Base-by-base conservation (phyloP, 1,284 basidiomycete species). In the Ganoderma lucidum region DNA sequence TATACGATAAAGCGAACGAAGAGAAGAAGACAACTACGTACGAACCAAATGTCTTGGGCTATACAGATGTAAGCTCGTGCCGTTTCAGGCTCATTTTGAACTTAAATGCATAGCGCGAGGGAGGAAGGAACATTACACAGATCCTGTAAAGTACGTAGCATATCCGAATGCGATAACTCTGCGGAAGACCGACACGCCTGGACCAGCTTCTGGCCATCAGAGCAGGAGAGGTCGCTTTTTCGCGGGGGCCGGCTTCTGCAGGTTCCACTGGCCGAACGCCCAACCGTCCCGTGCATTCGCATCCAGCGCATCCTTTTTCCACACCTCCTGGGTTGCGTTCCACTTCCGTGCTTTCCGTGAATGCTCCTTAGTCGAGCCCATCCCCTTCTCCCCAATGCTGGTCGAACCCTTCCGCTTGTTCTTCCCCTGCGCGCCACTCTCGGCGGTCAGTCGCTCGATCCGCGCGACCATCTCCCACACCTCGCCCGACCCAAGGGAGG, bases 401-500 rank as follows among this genome's bases (percentile, higher is more conserved):
- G 14, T 37, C 15, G 44, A 23, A 35, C 32, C n/a, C 61, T 37
- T 58, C 32, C 53, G 14, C n/a, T 48, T 42, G 5, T 32, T 48
- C 41, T 48, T 61, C 28, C 30, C 28, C 55, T 45, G 37, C 51
- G 60, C 28, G 19, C 51, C 61, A 56, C 51, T 65, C 15, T 63
- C 63, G 51, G 9, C 56, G 9, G 73, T 72, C 4, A 86, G 77
- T 59, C 71, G 75, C 73, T 86, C 85, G 35, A 86, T 81, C 42
- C 75, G 76, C 35, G 72, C 71, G 53, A 87, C 64, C 35, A 85
- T 77, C 17, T 71, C 71, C 79, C 82, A 81, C 56, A 83, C 84
- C 73, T 87, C 84, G 14, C 81, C 82, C 19, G 79, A 81, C 6
- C 81, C 82, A 28, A 84, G 65, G 55, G 82, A 80, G 64, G 80